Evolutionary conservation across 2,329 filamentous ascomycete species (phyloP).

Genomic region (Fusarium sp.): DNA sequence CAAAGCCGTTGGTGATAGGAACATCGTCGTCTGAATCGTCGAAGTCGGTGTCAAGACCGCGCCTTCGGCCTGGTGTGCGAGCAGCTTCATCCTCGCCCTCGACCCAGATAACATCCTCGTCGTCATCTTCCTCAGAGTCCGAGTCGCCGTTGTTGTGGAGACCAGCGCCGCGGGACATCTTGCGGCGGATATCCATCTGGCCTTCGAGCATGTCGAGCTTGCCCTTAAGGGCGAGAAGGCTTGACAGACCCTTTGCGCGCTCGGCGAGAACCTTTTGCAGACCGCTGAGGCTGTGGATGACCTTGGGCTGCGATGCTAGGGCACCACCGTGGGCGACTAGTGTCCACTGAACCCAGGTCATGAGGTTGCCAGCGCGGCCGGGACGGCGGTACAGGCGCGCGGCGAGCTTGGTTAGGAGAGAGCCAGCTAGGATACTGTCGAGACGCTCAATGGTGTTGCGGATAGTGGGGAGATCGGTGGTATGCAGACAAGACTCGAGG

Average conservation of each 20-base stretch:
- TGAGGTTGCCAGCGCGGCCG: conserved; percentile 88
- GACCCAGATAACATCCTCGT: conserved; percentile 86
- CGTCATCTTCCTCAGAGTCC: conserved; percentile 63
- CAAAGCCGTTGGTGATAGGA: conserved; percentile 66
- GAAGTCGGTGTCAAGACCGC: conserved; percentile 53
- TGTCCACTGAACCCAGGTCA: conserved; percentile 97
- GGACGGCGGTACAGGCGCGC: conserved; percentile 88
- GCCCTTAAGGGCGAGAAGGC: conserved; percentile 88
- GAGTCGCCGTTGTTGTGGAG: conserved; percentile 62
- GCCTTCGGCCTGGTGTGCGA: conserved; percentile 57
- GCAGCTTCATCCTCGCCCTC: conserved; percentile 85
- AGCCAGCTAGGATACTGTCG: conserved; percentile 84
- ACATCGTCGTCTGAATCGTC: conserved; percentile 67
- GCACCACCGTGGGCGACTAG: conserved; percentile 93
- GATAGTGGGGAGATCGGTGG: conserved; percentile 80
- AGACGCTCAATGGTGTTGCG: conserved; percentile 91
- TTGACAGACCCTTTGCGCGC: conserved; percentile 83
- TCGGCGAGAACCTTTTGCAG: conserved; percentile 90
- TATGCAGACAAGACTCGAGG: conserved; percentile 91
- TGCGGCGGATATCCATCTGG: conserved; percentile 84
- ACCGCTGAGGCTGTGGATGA: conserved; percentile 81
- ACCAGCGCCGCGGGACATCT: conserved; percentile 66
- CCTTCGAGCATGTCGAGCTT: conserved; percentile 95
- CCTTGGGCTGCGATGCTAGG: conserved; percentile 85
- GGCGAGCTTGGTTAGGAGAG: conserved; percentile 84